Conservation (phyloP, 148 eudicot genomes). For the Fagopyrum tataricum region DNA sequence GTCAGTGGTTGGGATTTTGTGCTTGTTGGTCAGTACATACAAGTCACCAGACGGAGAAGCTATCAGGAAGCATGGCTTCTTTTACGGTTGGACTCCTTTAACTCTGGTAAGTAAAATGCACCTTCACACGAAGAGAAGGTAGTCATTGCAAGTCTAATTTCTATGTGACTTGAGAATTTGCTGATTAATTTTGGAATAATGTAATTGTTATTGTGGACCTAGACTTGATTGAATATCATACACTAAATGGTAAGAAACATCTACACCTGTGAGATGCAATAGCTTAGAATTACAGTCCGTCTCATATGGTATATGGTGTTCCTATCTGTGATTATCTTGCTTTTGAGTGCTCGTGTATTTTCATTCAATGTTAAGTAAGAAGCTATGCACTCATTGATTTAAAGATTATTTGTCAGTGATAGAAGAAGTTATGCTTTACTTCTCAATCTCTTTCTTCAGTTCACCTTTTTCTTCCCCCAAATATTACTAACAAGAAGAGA, state of each 20-base stretch:
- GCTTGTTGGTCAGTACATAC: slow-evolving; percentile 75
- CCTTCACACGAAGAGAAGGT: not conserved
- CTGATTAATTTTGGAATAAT: not conserved
- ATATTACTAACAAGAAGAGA: not conserved
- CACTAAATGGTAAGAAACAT: not conserved
- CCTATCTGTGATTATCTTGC: not conserved
- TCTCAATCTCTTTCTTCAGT: not conserved
- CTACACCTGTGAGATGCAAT: not conserved
- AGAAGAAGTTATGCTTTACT: not conserved
- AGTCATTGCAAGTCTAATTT: not conserved
- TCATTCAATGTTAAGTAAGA: not conserved
- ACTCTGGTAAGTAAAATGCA: slow-evolving; percentile 47
- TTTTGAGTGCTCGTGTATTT: not conserved
- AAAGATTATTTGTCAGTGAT: not conserved
- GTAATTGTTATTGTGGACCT: not conserved
- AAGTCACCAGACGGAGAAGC: slow-evolving; percentile 90
- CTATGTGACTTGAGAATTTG: not conserved
- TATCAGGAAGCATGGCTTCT: slow-evolving; percentile 71
- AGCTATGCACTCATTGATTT: not conserved
- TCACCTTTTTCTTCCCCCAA: not conserved
- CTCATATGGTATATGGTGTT: not conserved
- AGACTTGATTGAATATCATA: not conserved
- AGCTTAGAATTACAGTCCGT: not conserved
- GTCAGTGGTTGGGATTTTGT: slow-evolving; percentile 85
- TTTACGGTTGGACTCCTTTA: slow-evolving; percentile 74